Conservation (phyloP, 345 rosid species). For the Lepidium africanum region DNA sequence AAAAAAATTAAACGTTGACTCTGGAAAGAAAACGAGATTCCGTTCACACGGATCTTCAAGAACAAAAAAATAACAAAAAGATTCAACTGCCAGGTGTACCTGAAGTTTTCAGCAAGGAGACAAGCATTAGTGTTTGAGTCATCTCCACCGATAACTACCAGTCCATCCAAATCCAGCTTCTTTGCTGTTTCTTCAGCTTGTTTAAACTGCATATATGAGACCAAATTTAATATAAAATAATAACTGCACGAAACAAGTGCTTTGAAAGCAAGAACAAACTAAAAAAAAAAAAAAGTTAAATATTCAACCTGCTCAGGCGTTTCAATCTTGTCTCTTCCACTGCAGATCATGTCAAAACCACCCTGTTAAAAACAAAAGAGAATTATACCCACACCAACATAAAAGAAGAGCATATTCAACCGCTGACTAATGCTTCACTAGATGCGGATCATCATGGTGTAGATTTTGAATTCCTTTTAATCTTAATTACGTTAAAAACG, state of each 20-base stretch:
- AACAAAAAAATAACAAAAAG: neutral
- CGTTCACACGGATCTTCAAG: neutral
- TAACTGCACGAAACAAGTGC: neutral
- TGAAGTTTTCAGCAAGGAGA: slow-evolving; percentile 96
- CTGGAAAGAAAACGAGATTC: neutral
- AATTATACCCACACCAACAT: neutral
- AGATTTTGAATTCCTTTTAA: neutral
- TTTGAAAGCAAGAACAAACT: neutral
- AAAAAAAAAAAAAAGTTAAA: neutral
- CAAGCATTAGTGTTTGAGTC: slow-evolving; percentile 99
- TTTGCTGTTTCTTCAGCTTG: slow-evolving; percentile 93
- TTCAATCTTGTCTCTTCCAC: slow-evolving; percentile 99
- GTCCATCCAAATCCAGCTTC: slow-evolving; percentile 92
- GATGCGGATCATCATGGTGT: neutral
- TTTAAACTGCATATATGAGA: slow-evolving; percentile 56
- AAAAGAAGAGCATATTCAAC: neutral
- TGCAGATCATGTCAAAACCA: slow-evolving; percentile 98
- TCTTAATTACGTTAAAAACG: neutral
- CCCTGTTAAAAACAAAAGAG: slow-evolving; percentile 41
- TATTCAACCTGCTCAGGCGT: slow-evolving; percentile 81
- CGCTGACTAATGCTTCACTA: neutral
- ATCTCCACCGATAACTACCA: slow-evolving; percentile 96
- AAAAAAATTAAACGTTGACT: neutral
- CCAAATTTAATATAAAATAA: neutral
- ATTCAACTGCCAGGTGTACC: slow-evolving; percentile 25